These are phyloP conservation scores for Solanum sejunctum DNA, from an alignment of 257 asterid species.

Conservation along the genomic window DNA sequence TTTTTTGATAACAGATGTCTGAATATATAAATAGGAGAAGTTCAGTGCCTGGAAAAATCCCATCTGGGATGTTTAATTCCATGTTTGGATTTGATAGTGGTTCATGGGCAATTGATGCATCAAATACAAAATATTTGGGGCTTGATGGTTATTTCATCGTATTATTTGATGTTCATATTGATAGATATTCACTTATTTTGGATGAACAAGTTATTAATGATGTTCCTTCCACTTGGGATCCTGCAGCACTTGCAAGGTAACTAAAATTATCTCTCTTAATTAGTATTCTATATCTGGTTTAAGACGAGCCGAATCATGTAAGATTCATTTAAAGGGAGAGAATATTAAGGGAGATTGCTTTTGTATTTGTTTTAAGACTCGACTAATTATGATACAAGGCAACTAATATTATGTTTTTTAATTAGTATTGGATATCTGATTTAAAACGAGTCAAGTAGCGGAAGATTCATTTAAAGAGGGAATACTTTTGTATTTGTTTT, in stretches of 20 bases:
- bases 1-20: conserved; percentile 53
- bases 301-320: background rate
- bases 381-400: too few species aligned
- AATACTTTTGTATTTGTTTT: too few species aligned
- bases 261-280: background rate
- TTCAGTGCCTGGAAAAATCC: conserved; percentile 74
- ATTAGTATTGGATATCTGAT: too few species aligned
- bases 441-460: too few species aligned
- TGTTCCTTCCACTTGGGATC: conserved; percentile 93
- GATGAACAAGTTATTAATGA: conserved; percentile 46
- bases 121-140: conserved; percentile 41
- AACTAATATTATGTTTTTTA: too few species aligned
- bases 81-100: conserved; percentile 80
- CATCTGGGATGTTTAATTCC: conserved; percentile 77
- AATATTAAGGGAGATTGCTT: too few species aligned
- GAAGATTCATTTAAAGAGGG: too few species aligned
- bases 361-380: too few species aligned
- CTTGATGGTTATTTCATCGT: conserved; percentile 70
- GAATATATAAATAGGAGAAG: conserved; percentile 56
- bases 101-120: conserved; percentile 73
- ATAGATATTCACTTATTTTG: conserved; percentile 62
- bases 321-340: background rate
- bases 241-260: conserved; percentile 85
- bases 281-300: background rate
- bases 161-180: conserved; percentile 45